A percentile compares a stretch with the other conserved stretches of the same genome.
phyloP scores from a whole-genome alignment of 768 basidiomycete genomes.

The Lactarius indigo region DNA sequence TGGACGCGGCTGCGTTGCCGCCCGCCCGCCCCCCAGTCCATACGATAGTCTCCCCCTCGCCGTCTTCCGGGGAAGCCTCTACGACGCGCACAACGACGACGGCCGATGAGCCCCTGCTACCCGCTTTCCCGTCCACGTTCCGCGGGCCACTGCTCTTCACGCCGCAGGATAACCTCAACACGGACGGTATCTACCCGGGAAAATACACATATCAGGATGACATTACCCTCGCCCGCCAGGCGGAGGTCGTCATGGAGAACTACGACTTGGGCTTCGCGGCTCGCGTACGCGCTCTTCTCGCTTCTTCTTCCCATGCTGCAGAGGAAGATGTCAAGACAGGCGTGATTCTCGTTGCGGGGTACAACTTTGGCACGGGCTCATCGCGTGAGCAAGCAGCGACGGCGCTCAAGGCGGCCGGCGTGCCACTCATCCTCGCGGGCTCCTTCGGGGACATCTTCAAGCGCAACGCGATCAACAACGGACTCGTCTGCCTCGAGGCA shows the following conservation, averaged over 20 bases:
- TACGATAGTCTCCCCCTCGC: conserved; percentile 40
- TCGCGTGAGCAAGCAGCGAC: conserved; percentile 99
- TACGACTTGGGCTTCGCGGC: conserved; percentile 87
- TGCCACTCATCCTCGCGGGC: conserved; percentile 93
- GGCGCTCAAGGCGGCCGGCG: conserved; percentile 88
- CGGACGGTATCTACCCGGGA: conserved; percentile 97
- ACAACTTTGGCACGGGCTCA: conserved; percentile 98
- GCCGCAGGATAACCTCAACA: conserved; percentile 97
- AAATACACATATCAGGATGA: conserved; percentile 99
- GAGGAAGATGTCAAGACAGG: conserved; percentile 45
- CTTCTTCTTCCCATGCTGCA: conserved; percentile 19
- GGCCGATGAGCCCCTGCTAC: conserved; percentile 59
- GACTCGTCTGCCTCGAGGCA: conserved; percentile 89
- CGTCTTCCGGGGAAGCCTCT: conserved; percentile 26
- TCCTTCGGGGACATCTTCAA: conserved; percentile 99
- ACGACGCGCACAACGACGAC: conserved; percentile 14
- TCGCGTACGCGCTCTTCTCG: conserved; percentile 53
- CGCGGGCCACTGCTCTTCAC: conserved; percentile 84
- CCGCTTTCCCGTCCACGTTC: conserved; percentile 82
- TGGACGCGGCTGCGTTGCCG: conserved; percentile 53
- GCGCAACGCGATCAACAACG: conserved; percentile 98
- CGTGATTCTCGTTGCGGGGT: conserved; percentile 83
- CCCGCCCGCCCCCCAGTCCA: conserved; percentile 52
- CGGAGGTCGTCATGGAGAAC: conserved; percentile 98
- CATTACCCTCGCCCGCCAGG: conserved; percentile 91